phyloP scores from a whole-genome alignment of 805 yeast species.

The Ogataea zsoltii region DNA sequence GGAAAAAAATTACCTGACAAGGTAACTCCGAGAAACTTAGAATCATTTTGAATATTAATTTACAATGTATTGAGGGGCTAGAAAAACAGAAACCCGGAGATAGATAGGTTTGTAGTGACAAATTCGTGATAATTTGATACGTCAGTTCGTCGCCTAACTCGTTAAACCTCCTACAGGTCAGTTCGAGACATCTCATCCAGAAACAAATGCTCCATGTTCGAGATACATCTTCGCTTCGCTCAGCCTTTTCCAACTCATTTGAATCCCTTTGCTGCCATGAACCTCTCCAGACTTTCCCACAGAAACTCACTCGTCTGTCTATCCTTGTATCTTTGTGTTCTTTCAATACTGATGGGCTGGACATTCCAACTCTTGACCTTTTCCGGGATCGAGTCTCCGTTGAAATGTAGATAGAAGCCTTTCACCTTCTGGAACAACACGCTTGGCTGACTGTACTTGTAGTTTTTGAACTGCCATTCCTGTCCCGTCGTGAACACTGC shows the following conservation, averaged over 20 bases:
- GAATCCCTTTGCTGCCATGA: constrained; percentile 68
- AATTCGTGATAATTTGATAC: no score
- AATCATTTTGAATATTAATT: no score
- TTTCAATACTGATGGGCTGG: constrained; percentile 71
- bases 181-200: no score
- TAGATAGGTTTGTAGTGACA: no score
- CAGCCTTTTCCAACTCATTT: constrained; percentile 25
- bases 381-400: constrained; percentile 77
- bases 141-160: no score
- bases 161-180: no score
- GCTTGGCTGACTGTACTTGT: constrained; percentile 81
- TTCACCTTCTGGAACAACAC: constrained; percentile 77
- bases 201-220: no score
- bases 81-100: no score
- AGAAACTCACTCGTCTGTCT: constrained; percentile 80
- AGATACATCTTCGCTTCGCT: no score
- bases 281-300: constrained; percentile 82
- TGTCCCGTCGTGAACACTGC: constrained; percentile 97
- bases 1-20: no score
- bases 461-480: constrained; percentile 91
- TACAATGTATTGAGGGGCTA: no score
- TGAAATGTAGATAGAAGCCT: constrained; percentile 77
- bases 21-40: no score
- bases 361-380: constrained; percentile 88
- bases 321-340: constrained; percentile 83